Percentiles rank a stretch among this genome's conserved stretches.
phyloP scores from a whole-genome alignment of 352 stramenopile genomes.

The Plasmopara viticola region DNA sequence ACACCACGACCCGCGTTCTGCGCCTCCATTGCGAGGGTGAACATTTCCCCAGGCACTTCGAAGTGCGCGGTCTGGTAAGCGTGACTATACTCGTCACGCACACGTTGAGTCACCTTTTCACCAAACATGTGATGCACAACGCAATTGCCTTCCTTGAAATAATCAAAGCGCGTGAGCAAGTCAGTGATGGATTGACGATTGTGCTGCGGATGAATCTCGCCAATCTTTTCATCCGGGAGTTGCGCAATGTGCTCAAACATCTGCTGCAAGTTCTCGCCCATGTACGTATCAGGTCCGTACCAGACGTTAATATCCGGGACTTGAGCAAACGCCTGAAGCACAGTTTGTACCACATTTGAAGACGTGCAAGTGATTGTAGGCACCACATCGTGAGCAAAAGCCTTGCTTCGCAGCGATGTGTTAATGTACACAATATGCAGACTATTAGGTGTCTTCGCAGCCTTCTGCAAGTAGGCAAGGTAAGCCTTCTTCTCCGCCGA shows the following conservation, averaged over 20 bases:
- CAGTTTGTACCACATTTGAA: constrained; percentile 95
- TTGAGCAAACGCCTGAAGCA: constrained; percentile 91
- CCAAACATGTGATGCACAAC: constrained; percentile 99
- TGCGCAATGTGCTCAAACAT: constrained; percentile 86
- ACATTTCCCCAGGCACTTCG: constrained; percentile 98
- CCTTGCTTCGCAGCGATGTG: constrained; percentile 95
- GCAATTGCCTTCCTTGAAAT: constrained; percentile 96
- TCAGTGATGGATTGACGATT: constrained; percentile 74
- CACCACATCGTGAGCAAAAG: constrained; percentile 88
- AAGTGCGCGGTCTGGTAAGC: constrained; percentile 95
- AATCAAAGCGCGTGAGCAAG: constrained; percentile 87
- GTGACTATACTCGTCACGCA: constrained; percentile 88
- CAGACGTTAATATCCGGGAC: constrained; percentile 88
- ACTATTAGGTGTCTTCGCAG: constrained; percentile 80
- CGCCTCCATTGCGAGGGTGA: constrained; percentile 94
- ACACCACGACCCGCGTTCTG: constrained; percentile 88
- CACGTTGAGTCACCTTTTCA: constrained; percentile 88
- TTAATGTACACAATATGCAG: constrained; percentile 99
- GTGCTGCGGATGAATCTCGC: constrained; percentile 77
- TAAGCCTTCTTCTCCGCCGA: constrained; percentile 91
- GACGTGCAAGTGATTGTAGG: constrained; percentile 97
- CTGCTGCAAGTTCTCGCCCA: constrained; percentile 95
- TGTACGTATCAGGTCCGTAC: constrained; percentile 96
- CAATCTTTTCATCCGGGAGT: constrained; percentile 79
- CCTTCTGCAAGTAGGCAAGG: constrained; percentile 89